Percentiles rank a stretch among this genome's conserved stretches.
Evolutionary conservation across 2,329 filamentous ascomycete genomes (phyloP).

Genomic region (Elsinoe necatrix): DNA sequence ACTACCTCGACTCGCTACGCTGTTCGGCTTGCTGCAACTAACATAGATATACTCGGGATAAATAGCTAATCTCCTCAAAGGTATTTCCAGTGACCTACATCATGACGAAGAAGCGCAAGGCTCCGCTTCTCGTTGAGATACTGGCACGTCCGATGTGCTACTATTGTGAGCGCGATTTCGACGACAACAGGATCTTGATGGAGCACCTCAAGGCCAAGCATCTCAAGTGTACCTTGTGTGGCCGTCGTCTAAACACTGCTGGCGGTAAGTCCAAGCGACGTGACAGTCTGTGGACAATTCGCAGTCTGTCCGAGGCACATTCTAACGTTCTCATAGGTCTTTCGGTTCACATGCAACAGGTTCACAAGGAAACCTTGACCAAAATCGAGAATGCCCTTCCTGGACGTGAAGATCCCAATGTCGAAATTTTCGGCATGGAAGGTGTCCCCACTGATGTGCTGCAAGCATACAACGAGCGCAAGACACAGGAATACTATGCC

Average conservation of each 20-base stretch:
- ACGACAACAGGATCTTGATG: slow-evolving; percentile 92
- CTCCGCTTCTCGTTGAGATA: slow-evolving; percentile 80
- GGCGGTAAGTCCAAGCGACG: slow-evolving; percentile 57
- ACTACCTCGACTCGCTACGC: not conserved
- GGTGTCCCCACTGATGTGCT: slow-evolving; percentile 83
- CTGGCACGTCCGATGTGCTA: slow-evolving; percentile 91
- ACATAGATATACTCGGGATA: not conserved
- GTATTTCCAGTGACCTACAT: not conserved
- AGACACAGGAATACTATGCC: slow-evolving; percentile 77
- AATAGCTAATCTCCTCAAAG: not conserved
- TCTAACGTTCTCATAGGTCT: slow-evolving; percentile 53
- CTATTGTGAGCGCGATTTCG: slow-evolving; percentile 98
- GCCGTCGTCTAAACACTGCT: slow-evolving; percentile 80
- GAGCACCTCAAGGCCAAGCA: slow-evolving; percentile 99
- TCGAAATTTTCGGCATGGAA: slow-evolving; percentile 98
- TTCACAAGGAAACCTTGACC: slow-evolving; percentile 86
- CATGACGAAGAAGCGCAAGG: slow-evolving; percentile 82
- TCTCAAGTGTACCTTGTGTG: slow-evolving; percentile 92
- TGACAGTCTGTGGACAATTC: not conserved
- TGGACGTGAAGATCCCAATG: slow-evolving; percentile 73
- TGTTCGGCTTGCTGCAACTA: not conserved
- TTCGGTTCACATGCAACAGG: slow-evolving; percentile 94
- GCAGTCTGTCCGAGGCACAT: not conserved
- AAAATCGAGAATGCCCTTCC: slow-evolving; percentile 87
- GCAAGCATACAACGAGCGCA: slow-evolving; percentile 74